Conservation (phyloP, 2,329 filamentous ascomycete genomes). For the Epicoccum sorghinum region DNA sequence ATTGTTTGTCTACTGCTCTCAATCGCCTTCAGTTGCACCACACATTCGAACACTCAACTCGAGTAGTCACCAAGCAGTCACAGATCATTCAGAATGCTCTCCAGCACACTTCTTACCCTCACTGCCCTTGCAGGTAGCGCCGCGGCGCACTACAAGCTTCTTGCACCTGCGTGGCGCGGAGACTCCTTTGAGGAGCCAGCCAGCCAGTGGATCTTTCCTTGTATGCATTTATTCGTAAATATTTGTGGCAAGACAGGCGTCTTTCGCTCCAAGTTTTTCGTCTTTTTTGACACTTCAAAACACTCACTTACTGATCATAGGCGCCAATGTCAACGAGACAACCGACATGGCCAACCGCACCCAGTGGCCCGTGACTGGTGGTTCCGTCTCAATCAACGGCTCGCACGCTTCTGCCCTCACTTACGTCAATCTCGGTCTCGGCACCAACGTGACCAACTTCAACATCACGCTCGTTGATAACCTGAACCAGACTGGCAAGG, state of each 20-base stretch:
- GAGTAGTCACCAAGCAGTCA: neutral
- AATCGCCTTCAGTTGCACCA: neutral
- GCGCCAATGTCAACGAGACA: constrained; percentile 50
- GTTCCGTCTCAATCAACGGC: constrained; percentile 50
- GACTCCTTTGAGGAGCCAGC: constrained; percentile 46
- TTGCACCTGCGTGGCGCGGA: constrained; percentile 52
- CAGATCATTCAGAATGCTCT: constrained; percentile 26
- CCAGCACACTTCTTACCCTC: constrained; percentile 25
- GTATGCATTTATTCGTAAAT: constrained; percentile 26
- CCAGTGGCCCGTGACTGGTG: constrained; percentile 53
- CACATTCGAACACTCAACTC: neutral
- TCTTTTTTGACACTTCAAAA: too few relatives aligned
- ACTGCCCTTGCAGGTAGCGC: constrained; percentile 38
- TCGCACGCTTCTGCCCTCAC: constrained; percentile 53
- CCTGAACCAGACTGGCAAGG: constrained; percentile 58
- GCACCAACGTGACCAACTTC: constrained; percentile 50
- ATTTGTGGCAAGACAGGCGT: too few relatives aligned
- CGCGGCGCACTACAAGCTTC: constrained; percentile 52
- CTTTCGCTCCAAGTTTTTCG: too few relatives aligned
- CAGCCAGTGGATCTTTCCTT: constrained; percentile 51
- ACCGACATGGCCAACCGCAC: constrained; percentile 51
- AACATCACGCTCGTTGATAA: constrained; percentile 52
- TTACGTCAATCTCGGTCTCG: constrained; percentile 56
- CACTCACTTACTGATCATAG: constrained; percentile 23
- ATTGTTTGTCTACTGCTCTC: neutral